Percentiles rank a stretch among this genome's conserved stretches.
Conservation (phyloP, 2,329 filamentous ascomycete genomes). For the Biscogniauxia marginata region DNA sequence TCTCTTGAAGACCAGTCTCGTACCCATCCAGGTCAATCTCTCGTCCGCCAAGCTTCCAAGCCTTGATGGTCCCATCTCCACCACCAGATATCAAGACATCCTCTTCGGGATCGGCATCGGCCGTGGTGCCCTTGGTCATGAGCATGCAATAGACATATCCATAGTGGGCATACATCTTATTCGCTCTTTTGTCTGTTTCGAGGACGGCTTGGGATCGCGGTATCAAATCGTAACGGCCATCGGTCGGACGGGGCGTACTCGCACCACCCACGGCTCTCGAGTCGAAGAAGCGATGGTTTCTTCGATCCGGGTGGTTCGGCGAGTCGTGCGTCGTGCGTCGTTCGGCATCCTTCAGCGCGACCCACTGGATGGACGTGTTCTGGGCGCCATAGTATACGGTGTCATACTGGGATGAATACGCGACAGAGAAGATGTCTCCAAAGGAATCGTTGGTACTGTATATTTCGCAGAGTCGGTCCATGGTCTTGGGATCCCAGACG, state of each 20-base stretch:
- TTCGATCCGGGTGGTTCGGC: slow-evolving; percentile 68
- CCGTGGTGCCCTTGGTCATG: slow-evolving; percentile 67
- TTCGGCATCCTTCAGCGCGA: slow-evolving; percentile 65
- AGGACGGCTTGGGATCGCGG: slow-evolving; percentile 58
- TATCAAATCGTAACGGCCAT: slow-evolving; percentile 55
- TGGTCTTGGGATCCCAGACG: slow-evolving; percentile 79
- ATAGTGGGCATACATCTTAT: slow-evolving; percentile 87
- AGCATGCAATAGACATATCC: slow-evolving; percentile 98
- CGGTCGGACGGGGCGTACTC: slow-evolving; percentile 69
- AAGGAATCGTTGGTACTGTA: slow-evolving; percentile 89
- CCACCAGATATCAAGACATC: slow-evolving; percentile 89
- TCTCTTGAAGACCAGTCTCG: slow-evolving; percentile 64
- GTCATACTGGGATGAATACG: slow-evolving; percentile 75
- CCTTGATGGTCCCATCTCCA: slow-evolving; percentile 88
- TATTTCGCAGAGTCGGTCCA: slow-evolving; percentile 80
- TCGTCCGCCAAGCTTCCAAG: slow-evolving; percentile 70
- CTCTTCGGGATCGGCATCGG: slow-evolving; percentile 67
- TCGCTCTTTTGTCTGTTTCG: slow-evolving; percentile 78
- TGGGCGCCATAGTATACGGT: slow-evolving; percentile 91
- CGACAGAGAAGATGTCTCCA: slow-evolving; percentile 94
- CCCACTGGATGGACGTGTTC: slow-evolving; percentile 95
- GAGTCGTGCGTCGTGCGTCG: slow-evolving; percentile 60
- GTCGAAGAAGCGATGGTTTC: slow-evolving; percentile 90
- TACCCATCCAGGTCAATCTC: slow-evolving; percentile 49
- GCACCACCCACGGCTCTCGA: slow-evolving; percentile 81